phyloP scores from a whole-genome alignment of 495 filamentous ascomycete genomes.

The Hyaloscypha variabilis region DNA sequence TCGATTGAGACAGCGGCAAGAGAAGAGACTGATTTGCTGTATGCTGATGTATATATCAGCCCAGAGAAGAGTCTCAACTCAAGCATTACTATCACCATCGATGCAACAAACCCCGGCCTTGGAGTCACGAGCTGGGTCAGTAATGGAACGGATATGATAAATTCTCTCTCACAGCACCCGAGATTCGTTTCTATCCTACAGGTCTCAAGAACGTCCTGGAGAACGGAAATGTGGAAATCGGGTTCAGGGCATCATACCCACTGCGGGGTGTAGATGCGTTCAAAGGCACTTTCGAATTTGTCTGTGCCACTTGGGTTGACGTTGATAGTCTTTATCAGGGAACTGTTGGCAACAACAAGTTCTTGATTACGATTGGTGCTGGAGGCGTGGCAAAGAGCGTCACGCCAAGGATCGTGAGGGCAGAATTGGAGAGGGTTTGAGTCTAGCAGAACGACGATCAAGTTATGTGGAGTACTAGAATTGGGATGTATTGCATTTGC shows the following conservation, averaged over 20 bases:
- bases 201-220: constrained; percentile 34
- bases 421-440: constrained; percentile 29
- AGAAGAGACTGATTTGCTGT: constrained; percentile 38
- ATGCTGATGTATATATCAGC: constrained; percentile 41
- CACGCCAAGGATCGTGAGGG: constrained; percentile 39
- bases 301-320: constrained; percentile 45
- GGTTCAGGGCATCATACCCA: constrained; percentile 47
- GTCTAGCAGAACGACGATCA: not conserved
- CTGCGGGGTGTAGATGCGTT: constrained; percentile 32
- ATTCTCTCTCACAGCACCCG: constrained; percentile 37
- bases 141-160: constrained; percentile 49
- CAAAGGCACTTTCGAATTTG: constrained; percentile 36
- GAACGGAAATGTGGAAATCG: constrained; percentile 38
- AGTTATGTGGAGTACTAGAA: not conserved
- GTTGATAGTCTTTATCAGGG: constrained; percentile 48
- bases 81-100: constrained; percentile 39
- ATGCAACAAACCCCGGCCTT: constrained; percentile 42
- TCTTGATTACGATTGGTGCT: constrained; percentile 44
- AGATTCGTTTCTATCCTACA: constrained; percentile 45
- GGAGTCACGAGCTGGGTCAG: constrained; percentile 48
- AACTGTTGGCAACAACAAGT: constrained; percentile 42
- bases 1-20: constrained; percentile 39
- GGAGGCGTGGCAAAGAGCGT: constrained; percentile 42
- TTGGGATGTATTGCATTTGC: not conserved
- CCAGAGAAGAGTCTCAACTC: constrained; percentile 34